Conservation (phyloP, 768 basidiomycete species). For the Termitomyces sp. region DNA sequence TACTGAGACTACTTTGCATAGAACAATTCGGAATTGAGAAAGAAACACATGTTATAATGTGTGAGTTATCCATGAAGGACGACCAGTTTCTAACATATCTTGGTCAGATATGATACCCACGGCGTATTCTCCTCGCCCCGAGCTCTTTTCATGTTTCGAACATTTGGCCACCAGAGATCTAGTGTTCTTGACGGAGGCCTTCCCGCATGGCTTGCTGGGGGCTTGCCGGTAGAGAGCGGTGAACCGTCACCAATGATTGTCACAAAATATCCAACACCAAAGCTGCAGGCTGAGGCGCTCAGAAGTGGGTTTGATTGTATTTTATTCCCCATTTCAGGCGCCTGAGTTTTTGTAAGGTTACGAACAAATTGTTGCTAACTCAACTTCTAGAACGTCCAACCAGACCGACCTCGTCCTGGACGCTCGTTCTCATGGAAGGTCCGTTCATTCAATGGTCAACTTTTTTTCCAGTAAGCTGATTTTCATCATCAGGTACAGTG, state of each 20-base stretch:
- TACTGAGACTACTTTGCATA: slow-evolving; percentile 10
- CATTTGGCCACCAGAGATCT: slow-evolving; percentile 83
- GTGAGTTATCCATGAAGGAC: slow-evolving; percentile 16
- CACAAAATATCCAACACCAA: slow-evolving; percentile 47
- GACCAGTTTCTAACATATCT: slow-evolving; percentile 2
- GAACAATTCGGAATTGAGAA: slow-evolving; percentile 70
- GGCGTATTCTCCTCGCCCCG: slow-evolving; percentile 93
- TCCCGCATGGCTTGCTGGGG: slow-evolving; percentile 72
- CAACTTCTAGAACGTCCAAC: slow-evolving; percentile 33
- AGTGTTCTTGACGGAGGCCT: slow-evolving; percentile 93
- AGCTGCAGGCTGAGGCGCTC: slow-evolving; percentile 43
- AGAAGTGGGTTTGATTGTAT: slow-evolving; percentile 37
- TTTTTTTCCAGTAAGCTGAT: not conserved
- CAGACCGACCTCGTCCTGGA: slow-evolving; percentile 75
- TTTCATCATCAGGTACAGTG: slow-evolving; percentile 55
- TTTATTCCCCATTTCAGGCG: slow-evolving; percentile 3
- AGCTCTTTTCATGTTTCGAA: slow-evolving; percentile 90
- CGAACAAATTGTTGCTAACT: slow-evolving; percentile 75
- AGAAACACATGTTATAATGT: slow-evolving; percentile 81
- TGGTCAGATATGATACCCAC: slow-evolving; percentile 70
- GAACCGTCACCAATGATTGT: slow-evolving; percentile 21
- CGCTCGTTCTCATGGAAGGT: slow-evolving; percentile 83
- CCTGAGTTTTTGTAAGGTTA: slow-evolving; percentile 50
- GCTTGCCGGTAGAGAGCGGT: slow-evolving; percentile 45
- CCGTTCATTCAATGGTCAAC: slow-evolving; percentile 12